Percentiles rank a stretch among this genome's conserved stretches.
These are phyloP conservation scores for Mediolabrus comicus DNA, from an alignment of 108 stramenopile species.

Conservation along the genomic window DNA sequence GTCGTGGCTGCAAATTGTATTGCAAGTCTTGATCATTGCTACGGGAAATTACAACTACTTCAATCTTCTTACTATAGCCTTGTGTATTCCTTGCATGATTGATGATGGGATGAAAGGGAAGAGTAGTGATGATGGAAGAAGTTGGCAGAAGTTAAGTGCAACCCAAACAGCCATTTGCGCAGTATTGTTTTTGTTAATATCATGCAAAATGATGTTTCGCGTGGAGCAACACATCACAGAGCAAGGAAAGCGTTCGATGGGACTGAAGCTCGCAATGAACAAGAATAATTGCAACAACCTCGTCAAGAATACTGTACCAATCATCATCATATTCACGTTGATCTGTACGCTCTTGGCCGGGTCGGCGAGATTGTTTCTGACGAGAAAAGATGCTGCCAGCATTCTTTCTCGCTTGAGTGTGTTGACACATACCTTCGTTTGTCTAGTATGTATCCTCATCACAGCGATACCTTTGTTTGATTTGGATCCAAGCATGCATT, in stretches of 20 bases:
- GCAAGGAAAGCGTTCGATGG: background rate
- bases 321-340: conserved; percentile 9
- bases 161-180: background rate
- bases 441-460: conserved; percentile 29
- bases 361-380: background rate
- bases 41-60: conserved; percentile 84
- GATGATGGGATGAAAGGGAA: background rate
- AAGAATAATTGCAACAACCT: conserved; percentile 29
- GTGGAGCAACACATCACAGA: conserved; percentile 13
- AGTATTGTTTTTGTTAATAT: conserved; percentile 11
- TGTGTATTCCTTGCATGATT: conserved; percentile 54
- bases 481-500: conserved; percentile 17
- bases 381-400: background rate
- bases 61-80: conserved; percentile 66
- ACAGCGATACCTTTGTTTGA: conserved; percentile 38
- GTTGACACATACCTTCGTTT: conserved; percentile 14
- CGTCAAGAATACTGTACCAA: conserved; percentile 18
- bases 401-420: conserved; percentile 8
- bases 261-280: conserved; percentile 31
- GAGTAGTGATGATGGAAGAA: background rate
- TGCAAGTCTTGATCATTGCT: conserved; percentile 64
- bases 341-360: conserved; percentile 1
- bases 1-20: conserved; percentile 49
- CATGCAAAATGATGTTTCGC: conserved; percentile 33
- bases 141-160: background rate